A percentile compares a stretch with the other conserved stretches of the same genome.
These are phyloP conservation scores for Vanrija pseudolonga DNA, from an alignment of 1,284 basidiomycete genomes.

Conservation along the genomic window DNA sequence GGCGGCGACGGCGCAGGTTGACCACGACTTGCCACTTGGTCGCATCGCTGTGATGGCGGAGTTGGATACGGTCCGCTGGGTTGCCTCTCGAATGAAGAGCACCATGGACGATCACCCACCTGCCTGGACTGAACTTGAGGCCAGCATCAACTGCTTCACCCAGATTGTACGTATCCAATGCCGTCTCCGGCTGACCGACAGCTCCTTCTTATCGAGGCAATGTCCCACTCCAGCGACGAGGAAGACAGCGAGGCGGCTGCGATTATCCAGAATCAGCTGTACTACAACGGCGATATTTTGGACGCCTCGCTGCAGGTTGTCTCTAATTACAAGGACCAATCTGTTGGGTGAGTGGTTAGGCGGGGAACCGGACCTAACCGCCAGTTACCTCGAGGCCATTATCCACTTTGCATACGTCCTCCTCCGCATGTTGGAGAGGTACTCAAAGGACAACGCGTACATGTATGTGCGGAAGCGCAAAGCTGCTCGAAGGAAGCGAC, in stretches of 20 bases:
- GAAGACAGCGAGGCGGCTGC: constrained; percentile 69
- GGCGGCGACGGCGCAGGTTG: constrained; percentile 4
- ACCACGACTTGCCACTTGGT: constrained; percentile 58
- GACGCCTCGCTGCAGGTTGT: constrained; percentile 77
- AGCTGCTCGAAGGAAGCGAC: constrained; percentile 56
- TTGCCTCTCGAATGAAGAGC: constrained; percentile 77
- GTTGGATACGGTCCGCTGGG: constrained; percentile 79
- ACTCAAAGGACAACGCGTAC: constrained; percentile 67
- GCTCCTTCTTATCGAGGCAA: constrained; percentile 73
- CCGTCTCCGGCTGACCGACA: constrained; percentile 18
- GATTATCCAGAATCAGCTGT: constrained; percentile 76
- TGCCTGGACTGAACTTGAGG: constrained; percentile 87
- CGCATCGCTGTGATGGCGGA: constrained; percentile 79
- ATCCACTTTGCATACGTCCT: constrained; percentile 76
- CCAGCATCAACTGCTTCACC: constrained; percentile 87
- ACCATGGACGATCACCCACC: constrained; percentile 90
- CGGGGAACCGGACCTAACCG: neutral
- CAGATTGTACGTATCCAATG: constrained; percentile 60
- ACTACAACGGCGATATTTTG: constrained; percentile 89
- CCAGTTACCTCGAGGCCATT: constrained; percentile 74
- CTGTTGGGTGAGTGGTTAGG: constrained; percentile 45
- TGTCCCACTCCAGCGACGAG: constrained; percentile 55
- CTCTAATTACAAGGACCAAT: constrained; percentile 64
- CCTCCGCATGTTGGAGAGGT: constrained; percentile 79
- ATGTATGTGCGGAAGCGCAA: constrained; percentile 72